Conservation (phyloP, 1,284 basidiomycete genomes). For the Ustilago curta region DNA sequence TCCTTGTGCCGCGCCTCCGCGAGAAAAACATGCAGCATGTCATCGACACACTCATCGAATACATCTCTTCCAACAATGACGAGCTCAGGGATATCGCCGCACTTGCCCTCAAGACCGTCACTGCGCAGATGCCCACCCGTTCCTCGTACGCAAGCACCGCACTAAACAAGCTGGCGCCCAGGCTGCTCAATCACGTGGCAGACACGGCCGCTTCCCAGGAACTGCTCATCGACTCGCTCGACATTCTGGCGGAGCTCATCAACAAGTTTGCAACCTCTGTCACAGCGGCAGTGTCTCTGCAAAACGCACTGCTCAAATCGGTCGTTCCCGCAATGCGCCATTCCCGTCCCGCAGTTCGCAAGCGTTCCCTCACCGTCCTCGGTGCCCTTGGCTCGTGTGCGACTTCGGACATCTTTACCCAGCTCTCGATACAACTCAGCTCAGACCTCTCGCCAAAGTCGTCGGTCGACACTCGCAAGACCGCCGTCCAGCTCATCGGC, state of each 20-base stretch:
- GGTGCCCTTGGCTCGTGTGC: constrained; percentile 75
- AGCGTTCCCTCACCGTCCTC: constrained; percentile 72
- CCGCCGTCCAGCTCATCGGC: constrained; percentile 82
- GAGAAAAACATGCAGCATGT: constrained; percentile 84
- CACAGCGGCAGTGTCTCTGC: constrained; percentile 70
- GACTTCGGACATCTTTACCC: constrained; percentile 59
- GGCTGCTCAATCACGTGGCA: constrained; percentile 77
- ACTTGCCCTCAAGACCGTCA: constrained; percentile 92
- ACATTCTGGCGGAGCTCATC: constrained; percentile 90
- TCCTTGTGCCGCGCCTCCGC: constrained; percentile 85
- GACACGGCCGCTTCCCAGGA: constrained; percentile 76
- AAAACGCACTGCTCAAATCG: constrained; percentile 76
- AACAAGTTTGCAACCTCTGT: constrained; percentile 73
- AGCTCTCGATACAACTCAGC: constrained; percentile 51
- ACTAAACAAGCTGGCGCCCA: constrained; percentile 87
- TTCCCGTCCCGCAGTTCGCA: constrained; percentile 48
- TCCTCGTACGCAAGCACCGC: constrained; percentile 81
- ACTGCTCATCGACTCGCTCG: constrained; percentile 86
- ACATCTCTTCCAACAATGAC: constrained; percentile 85
- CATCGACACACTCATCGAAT: constrained; percentile 86
- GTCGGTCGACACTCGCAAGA: constrained; percentile 75
- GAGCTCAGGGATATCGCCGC: constrained; percentile 92
- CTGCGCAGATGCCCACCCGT: constrained; percentile 84
- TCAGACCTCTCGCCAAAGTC: constrained; percentile 48
- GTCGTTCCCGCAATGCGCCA: constrained; percentile 72